Conservation (phyloP, 805 yeast genomes). For the Kluyveromyces lactis region DNA sequence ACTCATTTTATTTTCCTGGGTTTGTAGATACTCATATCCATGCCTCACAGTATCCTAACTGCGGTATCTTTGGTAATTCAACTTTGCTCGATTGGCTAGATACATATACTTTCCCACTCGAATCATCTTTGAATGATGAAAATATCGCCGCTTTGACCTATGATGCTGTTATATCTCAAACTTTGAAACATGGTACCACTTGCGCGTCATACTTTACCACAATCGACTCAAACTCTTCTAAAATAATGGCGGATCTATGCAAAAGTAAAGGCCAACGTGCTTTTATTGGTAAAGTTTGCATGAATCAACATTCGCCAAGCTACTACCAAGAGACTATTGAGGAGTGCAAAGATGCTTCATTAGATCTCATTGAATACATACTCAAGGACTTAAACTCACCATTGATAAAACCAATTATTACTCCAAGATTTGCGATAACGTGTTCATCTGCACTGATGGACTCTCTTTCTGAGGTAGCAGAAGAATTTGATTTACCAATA, state of each 20-base stretch:
- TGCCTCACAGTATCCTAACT: slow-evolving; percentile 78
- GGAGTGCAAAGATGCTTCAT: slow-evolving; percentile 47
- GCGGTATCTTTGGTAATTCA: slow-evolving; percentile 75
- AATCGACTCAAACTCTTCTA: slow-evolving; percentile 68
- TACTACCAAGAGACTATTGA: slow-evolving; percentile 54
- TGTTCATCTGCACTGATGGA: slow-evolving; percentile 58
- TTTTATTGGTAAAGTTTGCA: slow-evolving; percentile 86
- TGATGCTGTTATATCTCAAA: slow-evolving; percentile 54
- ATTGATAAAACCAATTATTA: slow-evolving; percentile 62
- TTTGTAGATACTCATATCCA: slow-evolving; percentile 78
- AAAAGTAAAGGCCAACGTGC: slow-evolving; percentile 73
- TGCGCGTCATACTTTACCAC: slow-evolving; percentile 90
- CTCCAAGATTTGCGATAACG: slow-evolving; percentile 92
- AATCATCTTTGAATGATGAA: slow-evolving; percentile 52
- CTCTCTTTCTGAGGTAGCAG: slow-evolving; percentile 54
- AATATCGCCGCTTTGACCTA: slow-evolving; percentile 56
- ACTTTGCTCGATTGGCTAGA: slow-evolving; percentile 87
- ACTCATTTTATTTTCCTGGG: slow-evolving; percentile 67
- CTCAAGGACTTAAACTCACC: slow-evolving; percentile 43
- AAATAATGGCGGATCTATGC: slow-evolving; percentile 65
- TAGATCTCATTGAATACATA: slow-evolving; percentile 50
- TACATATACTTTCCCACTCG: slow-evolving; percentile 84
- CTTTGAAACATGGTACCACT: slow-evolving; percentile 79
- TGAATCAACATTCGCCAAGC: slow-evolving; percentile 77
- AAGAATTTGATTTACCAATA: slow-evolving; percentile 46